phyloP scores from a whole-genome alignment of 139 green algal species.

The Pycnococcus provasolii region DNA sequence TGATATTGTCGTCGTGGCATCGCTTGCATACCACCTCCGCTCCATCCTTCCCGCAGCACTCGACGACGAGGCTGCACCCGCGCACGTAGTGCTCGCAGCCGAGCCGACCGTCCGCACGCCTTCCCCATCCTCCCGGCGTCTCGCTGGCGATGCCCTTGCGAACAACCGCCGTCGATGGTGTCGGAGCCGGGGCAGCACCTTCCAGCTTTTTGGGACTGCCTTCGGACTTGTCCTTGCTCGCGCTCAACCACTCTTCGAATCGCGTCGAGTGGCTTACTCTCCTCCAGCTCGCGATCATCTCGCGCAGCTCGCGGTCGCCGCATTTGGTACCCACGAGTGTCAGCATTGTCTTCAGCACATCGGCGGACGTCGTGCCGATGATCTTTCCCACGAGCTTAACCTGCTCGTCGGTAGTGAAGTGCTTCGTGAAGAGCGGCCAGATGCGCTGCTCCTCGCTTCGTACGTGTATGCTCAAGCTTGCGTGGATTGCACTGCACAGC shows the following conservation, averaged over 20 bases:
- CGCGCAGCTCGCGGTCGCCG: not conserved
- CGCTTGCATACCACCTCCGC: slow-evolving; percentile 57
- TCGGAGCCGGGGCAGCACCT: too few species aligned
- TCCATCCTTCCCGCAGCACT: slow-evolving; percentile 65
- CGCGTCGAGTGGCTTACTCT: too few species aligned
- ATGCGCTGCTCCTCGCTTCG: slow-evolving; percentile 81
- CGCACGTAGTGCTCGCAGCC: slow-evolving; percentile 57
- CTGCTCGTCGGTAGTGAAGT: slow-evolving; percentile 86
- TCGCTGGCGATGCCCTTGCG: too few species aligned
- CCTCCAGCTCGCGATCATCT: not conserved
- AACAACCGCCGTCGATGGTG: too few species aligned
- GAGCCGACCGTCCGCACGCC: slow-evolving; percentile 45
- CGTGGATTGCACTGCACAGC: slow-evolving; percentile 65
- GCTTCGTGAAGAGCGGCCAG: slow-evolving; percentile 88
- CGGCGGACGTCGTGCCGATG: slow-evolving; percentile 69
- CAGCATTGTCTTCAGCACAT: slow-evolving; percentile 86
- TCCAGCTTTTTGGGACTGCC: too few species aligned
- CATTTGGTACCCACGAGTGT: slow-evolving; percentile 62
- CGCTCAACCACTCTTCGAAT: too few species aligned
- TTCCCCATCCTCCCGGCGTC: slow-evolving; percentile 5
- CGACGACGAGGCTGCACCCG: slow-evolving; percentile 60
- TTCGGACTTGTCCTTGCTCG: too few species aligned
- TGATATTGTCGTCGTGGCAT: slow-evolving; percentile 78
- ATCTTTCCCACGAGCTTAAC: slow-evolving; percentile 69
- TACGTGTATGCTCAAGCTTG: slow-evolving; percentile 68